Conservation (phyloP, 164 flowering plant species). For the Kingdonia uniflora region DNA sequence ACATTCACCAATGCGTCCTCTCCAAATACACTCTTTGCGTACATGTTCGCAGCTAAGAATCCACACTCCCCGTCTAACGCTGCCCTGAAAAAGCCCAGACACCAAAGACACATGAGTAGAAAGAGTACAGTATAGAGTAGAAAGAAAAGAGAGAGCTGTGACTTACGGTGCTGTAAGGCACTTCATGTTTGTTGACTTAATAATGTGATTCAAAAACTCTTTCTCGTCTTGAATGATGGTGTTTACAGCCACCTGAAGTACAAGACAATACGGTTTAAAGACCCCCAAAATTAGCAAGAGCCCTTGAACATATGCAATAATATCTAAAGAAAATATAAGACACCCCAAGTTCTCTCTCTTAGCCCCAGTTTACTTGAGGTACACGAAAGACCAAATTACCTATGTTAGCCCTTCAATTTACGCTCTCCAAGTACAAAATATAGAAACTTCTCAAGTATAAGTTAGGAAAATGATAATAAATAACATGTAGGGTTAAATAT, state of each 20-base stretch:
- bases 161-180: constrained; percentile 93
- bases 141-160: background rate
- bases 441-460: too few relatives aligned
- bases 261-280: background rate
- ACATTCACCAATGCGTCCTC: constrained; percentile 96
- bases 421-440: too few relatives aligned
- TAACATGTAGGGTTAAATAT: too few relatives aligned
- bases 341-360: too few relatives aligned
- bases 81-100: constrained; percentile 36
- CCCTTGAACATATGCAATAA: too few relatives aligned
- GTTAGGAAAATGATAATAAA: too few relatives aligned
- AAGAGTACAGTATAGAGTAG: background rate
- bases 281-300: too few relatives aligned
- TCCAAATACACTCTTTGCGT: constrained; percentile 94
- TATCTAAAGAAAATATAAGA: too few relatives aligned
- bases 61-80: constrained; percentile 95
- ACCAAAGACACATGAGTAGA: background rate
- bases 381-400: too few relatives aligned
- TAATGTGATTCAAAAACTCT: constrained; percentile 80
- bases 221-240: constrained; percentile 84
- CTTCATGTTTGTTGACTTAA: constrained; percentile 95
- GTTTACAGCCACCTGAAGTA: constrained; percentile 87
- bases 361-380: too few relatives aligned
- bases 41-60: constrained; percentile 86
- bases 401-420: too few relatives aligned